Conservation (phyloP, 805 yeast genomes). For the Myxozyma neotropica region DNA sequence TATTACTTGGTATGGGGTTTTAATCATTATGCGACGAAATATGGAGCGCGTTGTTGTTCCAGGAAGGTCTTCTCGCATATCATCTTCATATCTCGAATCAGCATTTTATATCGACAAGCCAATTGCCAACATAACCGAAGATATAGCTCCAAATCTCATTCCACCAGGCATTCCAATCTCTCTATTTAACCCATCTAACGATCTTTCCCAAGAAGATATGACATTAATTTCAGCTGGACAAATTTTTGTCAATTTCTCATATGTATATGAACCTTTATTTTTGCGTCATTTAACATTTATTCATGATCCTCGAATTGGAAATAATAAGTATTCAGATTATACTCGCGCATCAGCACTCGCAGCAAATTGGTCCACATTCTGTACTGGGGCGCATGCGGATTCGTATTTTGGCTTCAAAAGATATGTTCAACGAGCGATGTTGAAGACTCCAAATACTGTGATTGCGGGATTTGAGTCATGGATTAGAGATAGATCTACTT, state of each 20-base stretch:
- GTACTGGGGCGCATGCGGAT: background rate
- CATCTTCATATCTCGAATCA: background rate
- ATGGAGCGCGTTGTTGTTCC: slow-evolving; percentile 14
- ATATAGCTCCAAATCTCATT: background rate
- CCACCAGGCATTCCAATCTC: background rate
- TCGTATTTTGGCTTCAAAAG: slow-evolving; percentile 3
- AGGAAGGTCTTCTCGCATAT: too few species aligned
- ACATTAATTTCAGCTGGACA: slow-evolving; percentile 5
- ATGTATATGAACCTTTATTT: background rate
- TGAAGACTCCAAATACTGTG: background rate
- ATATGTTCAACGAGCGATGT: slow-evolving; percentile 1
- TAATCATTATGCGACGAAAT: slow-evolving; percentile 23
- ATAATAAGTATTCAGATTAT: background rate
- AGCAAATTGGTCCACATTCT: background rate
- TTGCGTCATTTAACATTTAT: background rate
- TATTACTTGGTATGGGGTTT: slow-evolving; percentile 25
- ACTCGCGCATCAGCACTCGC: background rate
- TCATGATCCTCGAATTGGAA: background rate
- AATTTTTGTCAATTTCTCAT: background rate
- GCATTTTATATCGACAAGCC: background rate
- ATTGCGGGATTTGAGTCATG: background rate
- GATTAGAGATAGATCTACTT: background rate
- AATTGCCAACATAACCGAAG: background rate
- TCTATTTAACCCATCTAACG: background rate
- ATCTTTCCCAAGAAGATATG: background rate